These are phyloP conservation scores for Beauveria varroae DNA, from an alignment of 2,329 filamentous ascomycete species.

Conservation along the genomic window DNA sequence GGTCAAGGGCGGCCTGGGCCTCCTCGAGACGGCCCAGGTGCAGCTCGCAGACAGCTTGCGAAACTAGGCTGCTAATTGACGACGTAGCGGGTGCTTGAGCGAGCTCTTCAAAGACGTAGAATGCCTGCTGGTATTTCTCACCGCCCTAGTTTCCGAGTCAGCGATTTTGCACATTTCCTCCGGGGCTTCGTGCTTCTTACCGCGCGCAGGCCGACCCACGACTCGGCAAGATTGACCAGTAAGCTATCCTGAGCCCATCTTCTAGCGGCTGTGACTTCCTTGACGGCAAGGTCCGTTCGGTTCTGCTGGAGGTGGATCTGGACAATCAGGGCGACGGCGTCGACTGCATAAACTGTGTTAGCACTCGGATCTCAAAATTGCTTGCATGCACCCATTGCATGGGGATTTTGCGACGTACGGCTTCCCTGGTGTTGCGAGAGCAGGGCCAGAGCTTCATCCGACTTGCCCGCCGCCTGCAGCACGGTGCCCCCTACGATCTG, in stretches of 20 bases:
- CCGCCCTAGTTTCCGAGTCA: constrained; percentile 57
- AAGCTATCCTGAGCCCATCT: constrained; percentile 94
- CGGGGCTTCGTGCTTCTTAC: constrained; percentile 37
- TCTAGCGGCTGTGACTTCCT: constrained; percentile 79
- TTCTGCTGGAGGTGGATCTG: constrained; percentile 93
- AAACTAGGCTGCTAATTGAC: constrained; percentile 67
- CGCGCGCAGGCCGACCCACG: constrained; percentile 84
- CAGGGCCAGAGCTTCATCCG: constrained; percentile 77
- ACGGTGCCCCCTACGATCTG: constrained; percentile 79
- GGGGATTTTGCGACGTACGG: constrained; percentile 45
- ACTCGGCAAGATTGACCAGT: constrained; percentile 88
- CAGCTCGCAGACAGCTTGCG: constrained; percentile 84
- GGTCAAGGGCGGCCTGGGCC: constrained; percentile 76
- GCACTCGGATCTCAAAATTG: constrained; percentile 11
- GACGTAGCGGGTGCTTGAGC: constrained; percentile 79
- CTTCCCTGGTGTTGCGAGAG: constrained; percentile 79
- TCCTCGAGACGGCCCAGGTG: constrained; percentile 85
- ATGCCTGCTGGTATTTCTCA: constrained; percentile 92
- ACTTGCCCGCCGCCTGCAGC: constrained; percentile 69
- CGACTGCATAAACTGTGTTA: constrained; percentile 38
- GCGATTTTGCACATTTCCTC: not conserved
- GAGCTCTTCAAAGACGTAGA: constrained; percentile 96
- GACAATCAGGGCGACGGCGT: constrained; percentile 77
- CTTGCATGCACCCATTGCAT: not conserved
- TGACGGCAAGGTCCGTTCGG: constrained; percentile 79